These are phyloP conservation scores for Phanerodontia chrysosporium DNA, from an alignment of 768 basidiomycete species.

Conservation along the genomic window DNA sequence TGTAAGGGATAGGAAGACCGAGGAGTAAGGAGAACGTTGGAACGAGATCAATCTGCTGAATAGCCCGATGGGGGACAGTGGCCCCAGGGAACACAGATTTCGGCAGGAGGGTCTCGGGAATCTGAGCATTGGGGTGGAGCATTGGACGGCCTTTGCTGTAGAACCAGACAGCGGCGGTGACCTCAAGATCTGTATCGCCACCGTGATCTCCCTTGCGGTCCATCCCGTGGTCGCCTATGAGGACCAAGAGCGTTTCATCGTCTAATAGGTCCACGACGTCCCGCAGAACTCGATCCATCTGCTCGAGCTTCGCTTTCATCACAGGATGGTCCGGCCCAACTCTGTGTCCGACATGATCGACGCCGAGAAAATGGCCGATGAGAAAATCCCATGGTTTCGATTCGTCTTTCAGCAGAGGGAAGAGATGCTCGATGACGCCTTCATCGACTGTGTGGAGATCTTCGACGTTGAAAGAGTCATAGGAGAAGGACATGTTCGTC, in stretches of 20 bases:
- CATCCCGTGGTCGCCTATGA: conserved; percentile 98
- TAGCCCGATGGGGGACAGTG: conserved; percentile 47
- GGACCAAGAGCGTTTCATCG: conserved; percentile 84
- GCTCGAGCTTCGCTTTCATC: conserved; percentile 80
- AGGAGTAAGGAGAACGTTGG: conserved; percentile 86
- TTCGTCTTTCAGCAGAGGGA: conserved; percentile 63
- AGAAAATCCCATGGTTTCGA: conserved; percentile 72
- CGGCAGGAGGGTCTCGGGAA: conserved; percentile 51
- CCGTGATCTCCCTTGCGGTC: conserved; percentile 93
- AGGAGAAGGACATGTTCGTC: conserved; percentile 73
- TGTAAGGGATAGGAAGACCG: conserved; percentile 92
- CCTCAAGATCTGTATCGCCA: conserved; percentile 83
- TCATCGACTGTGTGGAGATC: conserved; percentile 94
- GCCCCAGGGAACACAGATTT: conserved; percentile 60
- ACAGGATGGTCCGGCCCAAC: conserved; percentile 84
- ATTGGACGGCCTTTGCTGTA: conserved; percentile 75
- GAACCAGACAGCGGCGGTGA: conserved; percentile 84
- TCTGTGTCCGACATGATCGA: conserved; percentile 95
- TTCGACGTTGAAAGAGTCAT: conserved; percentile 97
- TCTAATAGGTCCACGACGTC: conserved; percentile 73
- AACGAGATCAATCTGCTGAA: conserved; percentile 93
- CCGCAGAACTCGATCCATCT: conserved; percentile 80
- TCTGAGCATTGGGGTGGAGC: conserved; percentile 25
- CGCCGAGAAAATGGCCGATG: conserved; percentile 90
- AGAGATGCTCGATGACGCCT: conserved; percentile 80